Percentiles rank a stretch among this genome's conserved stretches.
Evolutionary conservation across 345 rosid species (phyloP).

Genomic region (Citrus cavaleriei): DNA sequence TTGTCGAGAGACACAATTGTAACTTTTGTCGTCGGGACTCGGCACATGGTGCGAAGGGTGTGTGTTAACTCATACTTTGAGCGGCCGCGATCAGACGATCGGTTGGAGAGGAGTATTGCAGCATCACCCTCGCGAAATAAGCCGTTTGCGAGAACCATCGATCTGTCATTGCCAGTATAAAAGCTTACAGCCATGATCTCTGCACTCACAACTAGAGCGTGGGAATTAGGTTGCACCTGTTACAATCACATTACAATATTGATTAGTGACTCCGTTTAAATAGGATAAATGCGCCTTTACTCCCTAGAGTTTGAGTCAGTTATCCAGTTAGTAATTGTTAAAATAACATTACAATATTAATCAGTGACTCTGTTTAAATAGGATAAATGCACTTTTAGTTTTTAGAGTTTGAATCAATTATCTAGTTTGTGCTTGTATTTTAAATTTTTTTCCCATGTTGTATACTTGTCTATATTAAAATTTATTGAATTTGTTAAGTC

Average conservation of each 20-base stretch:
- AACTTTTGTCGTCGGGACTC: conserved; percentile 47
- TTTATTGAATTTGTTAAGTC: no score
- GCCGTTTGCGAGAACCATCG: conserved; percentile 57
- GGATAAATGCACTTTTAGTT: no score
- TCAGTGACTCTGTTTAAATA: no score
- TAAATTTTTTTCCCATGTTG: no score
- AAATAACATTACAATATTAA: no score
- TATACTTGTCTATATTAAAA: no score
- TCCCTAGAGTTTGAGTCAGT: not conserved
- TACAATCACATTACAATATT: not conserved
- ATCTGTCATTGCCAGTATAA: conserved; percentile 46
- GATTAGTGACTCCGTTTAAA: no score
- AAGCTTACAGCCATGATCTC: conserved; percentile 44
- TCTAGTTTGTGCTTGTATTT: no score
- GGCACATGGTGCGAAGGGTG: conserved; percentile 47
- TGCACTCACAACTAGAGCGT: conserved; percentile 55
- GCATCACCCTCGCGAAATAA: conserved; percentile 52
- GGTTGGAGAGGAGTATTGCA: conserved; percentile 52
- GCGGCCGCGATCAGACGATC: conserved; percentile 25
- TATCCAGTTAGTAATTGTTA: no score
- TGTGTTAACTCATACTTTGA: conserved; percentile 55
- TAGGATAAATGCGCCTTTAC: not conserved
- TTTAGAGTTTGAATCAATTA: no score
- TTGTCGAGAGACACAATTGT: conserved; percentile 42
- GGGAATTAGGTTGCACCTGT: conserved; percentile 45